Base-by-base conservation (phyloP, 768 basidiomycete species). In the Podaxis sp. region DNA sequence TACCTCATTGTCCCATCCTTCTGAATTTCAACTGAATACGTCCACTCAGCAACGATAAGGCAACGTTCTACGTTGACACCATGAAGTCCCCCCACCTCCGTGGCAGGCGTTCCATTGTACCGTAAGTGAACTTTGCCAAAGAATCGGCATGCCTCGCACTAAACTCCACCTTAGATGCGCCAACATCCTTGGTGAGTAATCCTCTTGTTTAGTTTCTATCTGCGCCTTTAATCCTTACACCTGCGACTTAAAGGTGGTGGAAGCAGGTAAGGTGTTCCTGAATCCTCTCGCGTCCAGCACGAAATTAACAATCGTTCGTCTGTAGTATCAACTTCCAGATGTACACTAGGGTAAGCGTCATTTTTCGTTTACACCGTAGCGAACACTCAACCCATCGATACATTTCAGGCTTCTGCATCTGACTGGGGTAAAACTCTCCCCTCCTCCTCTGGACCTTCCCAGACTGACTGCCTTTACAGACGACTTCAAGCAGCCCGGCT, bases 291-390 rank as follows among this genome's bases (percentile, higher is more conserved):
- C 27, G n/a, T n/a, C n/a, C 40, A 36, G 44, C 5, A 5, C 11
- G 10, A 36, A 32, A 35, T 54, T 13, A 50, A 18, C 59, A 18
- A 36, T 52, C 42, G 25, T n/a, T 9, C 10, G n/a, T 28, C 63
- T 38, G 59, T 63, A 87, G 86, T 67, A 88, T 88, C 76, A 89
- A 89, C 71, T 89, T 89, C 81, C 87, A 85, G 81, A 87, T 88
- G 87, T 88, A 88, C 73, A 88, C 86, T 27, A 78, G 85, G 66
- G 83, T 83, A 67, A 65, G 68, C 25, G 16, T 11, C 50, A 14
- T 28, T 40, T 36, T 35, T 14, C 2, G 37, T 32, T 44, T 37
- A 35, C 27, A 25, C 59, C 42, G 18, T 6, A n/a, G 3, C 42
- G 16, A 53, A 14, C 18, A 51, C n/a, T 46, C 27, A 44, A 44